Evolutionary conservation across 192 early-diverging fungal species (phyloP).

Genomic region (Entomortierella chlamydospora): DNA sequence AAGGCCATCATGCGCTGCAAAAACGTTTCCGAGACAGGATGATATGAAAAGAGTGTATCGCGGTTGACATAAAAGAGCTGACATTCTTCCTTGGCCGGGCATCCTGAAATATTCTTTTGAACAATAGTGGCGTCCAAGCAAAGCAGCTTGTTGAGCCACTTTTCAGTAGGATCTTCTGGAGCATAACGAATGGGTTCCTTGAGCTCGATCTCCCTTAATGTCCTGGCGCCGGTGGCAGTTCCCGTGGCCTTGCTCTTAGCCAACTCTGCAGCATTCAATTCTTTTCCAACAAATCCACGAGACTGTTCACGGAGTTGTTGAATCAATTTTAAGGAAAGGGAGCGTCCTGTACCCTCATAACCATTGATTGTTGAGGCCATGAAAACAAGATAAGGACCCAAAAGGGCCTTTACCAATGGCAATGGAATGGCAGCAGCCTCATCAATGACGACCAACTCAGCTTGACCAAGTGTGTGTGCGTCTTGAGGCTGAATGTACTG

Average conservation of each 20-base stretch:
- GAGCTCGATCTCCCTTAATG: conserved; percentile 90
- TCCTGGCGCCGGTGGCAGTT: conserved; percentile 67
- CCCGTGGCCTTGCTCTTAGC: conserved; percentile 54
- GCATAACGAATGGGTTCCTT: conserved; percentile 97
- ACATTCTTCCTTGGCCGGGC: conserved; percentile 93
- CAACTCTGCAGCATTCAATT: conserved; percentile 58
- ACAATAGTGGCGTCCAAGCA: conserved; percentile 90
- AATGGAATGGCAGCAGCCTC: conserved; percentile 99
- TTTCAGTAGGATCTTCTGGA: conserved; percentile 86
- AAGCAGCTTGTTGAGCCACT: conserved; percentile 95
- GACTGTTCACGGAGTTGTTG: conserved; percentile 95
- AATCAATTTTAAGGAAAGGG: conserved; percentile 94
- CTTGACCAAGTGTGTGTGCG: conserved; percentile 91
- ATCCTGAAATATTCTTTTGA: conserved; percentile 80
- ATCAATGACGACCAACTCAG: conserved; percentile 98
- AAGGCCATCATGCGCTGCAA: conserved; percentile 97
- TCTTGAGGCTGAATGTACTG: conserved; percentile 99
- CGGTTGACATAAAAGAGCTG: conserved; percentile 97
- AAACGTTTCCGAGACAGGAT: conserved; percentile 96
- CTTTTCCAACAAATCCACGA: conserved; percentile 70
- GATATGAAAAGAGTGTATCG: conserved; percentile 98
- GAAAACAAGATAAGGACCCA: conserved; percentile 97
- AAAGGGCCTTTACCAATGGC: conserved; percentile 87
- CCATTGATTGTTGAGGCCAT: conserved; percentile 99
- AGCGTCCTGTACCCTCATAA: conserved; percentile 98